Base-by-base conservation (phyloP, 176 grass and related monocot genomes). In the Microstegium vimineum region DNA sequence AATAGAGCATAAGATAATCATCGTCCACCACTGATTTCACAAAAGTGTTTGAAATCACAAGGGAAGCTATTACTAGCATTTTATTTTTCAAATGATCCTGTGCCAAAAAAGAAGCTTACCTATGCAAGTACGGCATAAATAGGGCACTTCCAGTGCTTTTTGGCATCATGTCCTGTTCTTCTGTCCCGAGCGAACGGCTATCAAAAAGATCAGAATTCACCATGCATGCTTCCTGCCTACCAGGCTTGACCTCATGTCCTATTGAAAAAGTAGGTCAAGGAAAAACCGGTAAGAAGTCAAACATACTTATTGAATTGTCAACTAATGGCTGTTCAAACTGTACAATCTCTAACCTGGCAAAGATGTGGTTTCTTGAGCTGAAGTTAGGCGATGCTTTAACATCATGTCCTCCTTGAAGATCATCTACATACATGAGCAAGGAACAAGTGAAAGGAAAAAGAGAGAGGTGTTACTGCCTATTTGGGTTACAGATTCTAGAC, bases 361-460 rank as follows among this genome's bases (percentile, higher is more conserved):
- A 45, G 65, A 73, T 28, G 73, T 67, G 6, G 66, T 89, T 36
- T 81, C 80, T 38, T 82, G 88, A 43, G 72, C 82, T 62, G 90
- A 79, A 86, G 64, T 43, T 61, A 86, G 27, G 6, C 51, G 86
- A 71, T 78, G 75, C 67, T 76, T 87, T 78, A 87, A 51, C 78
- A 86, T 73, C 15, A 85, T 86, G 32, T 91, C 90, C 11, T 84
- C 78, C 66, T 84, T 68, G 83, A 94, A 88, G 49, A 98, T 78
- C 59, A 83, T 83, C 95, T 98, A 76, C 4, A 69, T 26, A 38
- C 11, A 56, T 18, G 69, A 20, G 2, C 14, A 84, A 31, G 61
- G 36, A 69, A 40, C 41, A 32, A 23, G 25, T 61, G 31, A 70
- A 18, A 62, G 12, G 35, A 8, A 42, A 82, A 49, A 6, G 30